Evolutionary conservation across 495 filamentous ascomycete species (phyloP), one percentile per base, ranked within the genome.

Genomic region (Xylaria cubensis): DNA sequence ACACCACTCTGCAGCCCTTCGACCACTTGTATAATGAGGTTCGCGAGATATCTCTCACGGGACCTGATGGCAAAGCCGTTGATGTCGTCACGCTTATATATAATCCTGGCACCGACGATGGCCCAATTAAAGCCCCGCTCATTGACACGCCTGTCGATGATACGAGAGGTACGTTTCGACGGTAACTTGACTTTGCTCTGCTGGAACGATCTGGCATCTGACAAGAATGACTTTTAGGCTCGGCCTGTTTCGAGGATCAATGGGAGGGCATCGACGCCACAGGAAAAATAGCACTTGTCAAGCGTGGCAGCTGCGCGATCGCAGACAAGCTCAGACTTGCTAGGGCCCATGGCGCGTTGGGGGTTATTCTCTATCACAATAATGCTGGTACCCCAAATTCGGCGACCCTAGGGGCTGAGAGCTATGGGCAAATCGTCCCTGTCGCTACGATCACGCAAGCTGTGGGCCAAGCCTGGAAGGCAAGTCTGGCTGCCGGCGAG

Each of bases 221-320:
- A 67, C 24, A 8, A 36, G 19, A 4, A 15, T 53, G 46, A 36
- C 15, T 36, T 1, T 51, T 58, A 71, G 72, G 72, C 34, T 71
- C 69, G 10, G 64, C 56, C 36, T 84, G 83, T 64, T 73, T 74
- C 5, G 79, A 74, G 5, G 80, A 75, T 24, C 80, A 80, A 12
- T 87, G 81, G 64, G 71, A 67, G 15, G 76, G 71, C 26, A 67
- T 79, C 50, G 80, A 84, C 55, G 82, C 82, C 2, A 82, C 73
- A 12, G 80, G 72, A 32, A 83, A 84, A 72, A 77, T 84, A 36
- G 82, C 80, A 1, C 76, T 84, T 10, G 73, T 82, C 0, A 73
- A 82, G 71, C 77, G 82, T 7, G 78, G 81, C 29, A 55, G 62
- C 26, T 85, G 84, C 69, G 79, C 81, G 13, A 79, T 81, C 44